Base-by-base conservation (phyloP, 2,329 filamentous ascomycete species). In the Pyrenophora seminiperda region DNA sequence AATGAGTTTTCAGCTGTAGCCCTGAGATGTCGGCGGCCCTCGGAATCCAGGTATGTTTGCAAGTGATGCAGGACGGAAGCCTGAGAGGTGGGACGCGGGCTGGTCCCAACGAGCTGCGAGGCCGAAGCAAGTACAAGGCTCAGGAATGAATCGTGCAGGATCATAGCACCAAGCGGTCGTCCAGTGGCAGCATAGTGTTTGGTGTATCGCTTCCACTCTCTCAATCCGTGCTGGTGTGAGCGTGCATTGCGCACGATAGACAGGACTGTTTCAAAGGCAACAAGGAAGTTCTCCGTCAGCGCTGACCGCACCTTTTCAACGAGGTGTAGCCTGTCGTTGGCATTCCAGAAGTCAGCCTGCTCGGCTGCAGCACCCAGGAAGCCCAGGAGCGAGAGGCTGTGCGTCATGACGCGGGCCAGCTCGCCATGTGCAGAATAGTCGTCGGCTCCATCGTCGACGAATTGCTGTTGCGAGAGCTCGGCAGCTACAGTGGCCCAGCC, bases 121-220 rank as follows among this genome's bases (percentile, higher is more conserved):
- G 90, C 90, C 45, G 84, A 87, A 2, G 91, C 85, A 27, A 91
- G 87, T 10, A 97, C 80, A 24, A 97, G 83, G 72, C 85, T 87
- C 81, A 95, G 91, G 69, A 96, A 95, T 56, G 88, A 91, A 65
- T 90, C 85, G 70, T 96, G 91, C 17, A 99, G 75, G 5, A 97
- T 81, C 87, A 97, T 94, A 10, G 92, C 91, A 7, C 94, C 91
- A 34, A 99, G 76, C 0, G 95, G 93, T 15, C 90, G 84, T 7
- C 89, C 89, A 50, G 84, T 81, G 13, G 86, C 83, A 20, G 90
- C 85, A 75, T 97, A 99, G 54, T 92, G 89, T 36, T 88, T 89
- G 48, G 90, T 77, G 73, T 90, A 91, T 57, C 87, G 85, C 75
- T 89, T 95, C 94, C 94, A 99, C 59, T 96, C 89, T 65, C 86